phyloP scores from a whole-genome alignment of 1,139 yeast genomes.

The Geotrichum phurueaensis region DNA sequence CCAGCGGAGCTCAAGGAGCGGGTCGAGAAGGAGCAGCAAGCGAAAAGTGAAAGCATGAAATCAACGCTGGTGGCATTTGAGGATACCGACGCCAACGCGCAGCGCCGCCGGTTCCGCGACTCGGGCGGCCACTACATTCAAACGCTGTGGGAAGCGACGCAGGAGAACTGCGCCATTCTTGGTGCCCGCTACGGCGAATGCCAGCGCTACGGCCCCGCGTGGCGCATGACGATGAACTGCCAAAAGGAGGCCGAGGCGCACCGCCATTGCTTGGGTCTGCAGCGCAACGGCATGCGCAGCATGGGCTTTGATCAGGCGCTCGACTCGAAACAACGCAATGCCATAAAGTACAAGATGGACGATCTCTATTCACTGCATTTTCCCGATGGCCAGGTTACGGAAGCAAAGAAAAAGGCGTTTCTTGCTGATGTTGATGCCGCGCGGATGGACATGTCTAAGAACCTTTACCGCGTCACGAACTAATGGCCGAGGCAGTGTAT shows the following conservation, averaged over 20 bases:
- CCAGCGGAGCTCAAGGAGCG: slow-evolving; percentile 16
- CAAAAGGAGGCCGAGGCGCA: slow-evolving; percentile 13
- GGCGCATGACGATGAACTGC: slow-evolving; percentile 16
- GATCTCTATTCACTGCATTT: slow-evolving; percentile 32
- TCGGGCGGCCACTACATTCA: slow-evolving; percentile 14
- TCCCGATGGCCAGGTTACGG: slow-evolving; percentile 29
- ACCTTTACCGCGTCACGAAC: slow-evolving; percentile 10
- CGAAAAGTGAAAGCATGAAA: slow-evolving; percentile 1
- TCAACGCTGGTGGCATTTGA: slow-evolving; percentile 11
- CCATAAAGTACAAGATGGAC: slow-evolving; percentile 34
- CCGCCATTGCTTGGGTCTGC: slow-evolving; percentile 33
- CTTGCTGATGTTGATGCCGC: slow-evolving; percentile 23
- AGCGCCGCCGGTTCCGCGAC: slow-evolving; percentile 8
- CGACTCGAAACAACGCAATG: slow-evolving; percentile 25
- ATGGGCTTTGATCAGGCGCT: slow-evolving; percentile 33
- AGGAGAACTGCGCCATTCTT: slow-evolving; percentile 17
- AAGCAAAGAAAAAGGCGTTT: slow-evolving; percentile 21
- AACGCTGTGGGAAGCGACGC: slow-evolving; percentile 18
- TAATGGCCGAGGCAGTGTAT: not conserved
- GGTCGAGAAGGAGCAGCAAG: slow-evolving; percentile 6
- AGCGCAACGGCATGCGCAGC: slow-evolving; percentile 32
- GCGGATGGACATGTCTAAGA: slow-evolving; percentile 11
- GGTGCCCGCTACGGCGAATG: slow-evolving; percentile 16
- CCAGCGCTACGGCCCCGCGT: slow-evolving; percentile 16
- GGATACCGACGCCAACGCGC: slow-evolving; percentile 12